Percentiles rank a stretch among this genome's conserved stretches.
Conservation (phyloP, 1,284 basidiomycete genomes). For the Ceratobasidium sp. region DNA sequence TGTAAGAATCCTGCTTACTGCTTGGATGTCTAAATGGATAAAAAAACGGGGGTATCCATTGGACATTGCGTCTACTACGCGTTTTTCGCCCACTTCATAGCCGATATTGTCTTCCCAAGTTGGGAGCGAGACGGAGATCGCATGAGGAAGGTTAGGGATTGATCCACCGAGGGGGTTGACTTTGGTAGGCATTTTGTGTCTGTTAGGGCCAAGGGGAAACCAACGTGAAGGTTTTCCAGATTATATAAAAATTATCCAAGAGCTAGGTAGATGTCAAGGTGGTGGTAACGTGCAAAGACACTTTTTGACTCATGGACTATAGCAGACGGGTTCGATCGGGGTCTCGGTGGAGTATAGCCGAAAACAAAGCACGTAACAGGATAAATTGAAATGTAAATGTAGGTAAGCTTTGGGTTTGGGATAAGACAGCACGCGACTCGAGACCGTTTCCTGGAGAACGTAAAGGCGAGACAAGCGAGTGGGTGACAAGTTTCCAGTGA, state of each 20-base stretch:
- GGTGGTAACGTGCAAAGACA: conserved; percentile 27
- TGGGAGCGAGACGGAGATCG: conserved; percentile 97
- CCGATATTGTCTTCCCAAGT: conserved; percentile 94
- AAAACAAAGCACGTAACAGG: conserved; percentile 20
- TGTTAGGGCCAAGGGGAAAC: conserved; percentile 20
- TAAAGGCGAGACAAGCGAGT: neutral
- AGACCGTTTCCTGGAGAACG: neutral
- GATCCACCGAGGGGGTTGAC: conserved; percentile 23
- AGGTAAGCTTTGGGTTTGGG: neutral
- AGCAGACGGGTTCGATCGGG: conserved; percentile 26
- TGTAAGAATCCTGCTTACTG: conserved; percentile 56
- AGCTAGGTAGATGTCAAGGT: conserved; percentile 14
- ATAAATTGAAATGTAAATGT: conserved; percentile 23
- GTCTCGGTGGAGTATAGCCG: conserved; percentile 40
- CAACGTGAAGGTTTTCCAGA: too few species aligned
- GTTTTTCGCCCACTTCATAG: conserved; percentile 93
- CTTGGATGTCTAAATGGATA: conserved; percentile 89
- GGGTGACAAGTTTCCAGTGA: too few species aligned
- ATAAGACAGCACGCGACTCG: neutral
- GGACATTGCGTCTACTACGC: conserved; percentile 86
- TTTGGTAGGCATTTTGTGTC: conserved; percentile 25
- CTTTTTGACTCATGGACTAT: conserved; percentile 26
- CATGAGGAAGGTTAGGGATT: conserved; percentile 71
- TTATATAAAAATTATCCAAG: neutral
- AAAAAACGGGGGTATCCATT: conserved; percentile 99